Percentiles rank a stretch among this genome's conserved stretches.
Conservation (phyloP, 2,329 filamentous ascomycete genomes). For the Ambrosiella xylebori region DNA sequence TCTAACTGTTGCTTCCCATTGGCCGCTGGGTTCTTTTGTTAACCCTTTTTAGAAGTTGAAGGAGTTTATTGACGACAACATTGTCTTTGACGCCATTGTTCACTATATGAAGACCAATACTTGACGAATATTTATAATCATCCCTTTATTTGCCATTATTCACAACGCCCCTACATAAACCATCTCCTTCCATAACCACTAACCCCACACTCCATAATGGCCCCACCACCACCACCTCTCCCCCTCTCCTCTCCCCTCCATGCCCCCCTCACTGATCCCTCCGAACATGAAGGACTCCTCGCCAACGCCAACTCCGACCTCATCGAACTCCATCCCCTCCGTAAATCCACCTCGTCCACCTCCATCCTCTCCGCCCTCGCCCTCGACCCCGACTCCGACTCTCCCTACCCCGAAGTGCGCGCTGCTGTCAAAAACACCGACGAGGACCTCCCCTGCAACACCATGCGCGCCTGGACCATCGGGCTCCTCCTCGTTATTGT, state of each 20-base stretch:
- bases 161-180: too few species aligned
- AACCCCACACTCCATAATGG: not conserved
- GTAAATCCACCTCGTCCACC: conserved; percentile 10
- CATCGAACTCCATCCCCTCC: conserved; percentile 13
- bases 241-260: not conserved
- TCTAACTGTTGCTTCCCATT: too few species aligned
- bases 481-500: conserved; percentile 38
- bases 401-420: conserved; percentile 48
- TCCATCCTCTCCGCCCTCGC: conserved; percentile 15
- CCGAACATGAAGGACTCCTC: conserved; percentile 39
- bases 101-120: too few species aligned
- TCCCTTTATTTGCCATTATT: too few species aligned
- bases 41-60: too few species aligned
- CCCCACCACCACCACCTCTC: not conserved
- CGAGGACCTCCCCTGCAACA: conserved; percentile 48
- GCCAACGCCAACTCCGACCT: conserved; percentile 20
- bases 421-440: conserved; percentile 48
- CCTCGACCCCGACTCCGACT: conserved; percentile 31
- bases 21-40: too few species aligned
- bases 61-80: too few species aligned
- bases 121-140: too few species aligned
- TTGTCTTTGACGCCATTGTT: too few species aligned
- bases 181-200: too few species aligned
- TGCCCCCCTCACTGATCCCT: conserved; percentile 26
- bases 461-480: conserved; percentile 47